Conservation (phyloP, 2,329 filamentous ascomycete species). For the Phaeosphaeriaceae sp. region DNA sequence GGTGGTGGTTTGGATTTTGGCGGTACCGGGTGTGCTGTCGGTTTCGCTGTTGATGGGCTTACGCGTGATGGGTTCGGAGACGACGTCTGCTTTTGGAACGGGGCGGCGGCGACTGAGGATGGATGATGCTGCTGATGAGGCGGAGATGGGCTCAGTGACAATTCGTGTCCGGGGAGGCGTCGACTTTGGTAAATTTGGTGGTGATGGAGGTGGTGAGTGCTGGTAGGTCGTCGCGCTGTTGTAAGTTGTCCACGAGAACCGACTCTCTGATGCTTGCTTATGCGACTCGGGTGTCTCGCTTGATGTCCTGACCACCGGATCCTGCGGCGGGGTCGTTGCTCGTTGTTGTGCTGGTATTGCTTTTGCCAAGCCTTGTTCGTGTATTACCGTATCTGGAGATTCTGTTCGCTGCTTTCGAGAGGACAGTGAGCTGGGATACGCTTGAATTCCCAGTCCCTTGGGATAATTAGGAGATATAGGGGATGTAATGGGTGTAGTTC, state of each 20-base stretch:
- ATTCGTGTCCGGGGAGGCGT: slow-evolving; percentile 17
- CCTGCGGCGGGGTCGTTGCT: slow-evolving; percentile 34
- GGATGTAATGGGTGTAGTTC: slow-evolving; percentile 46
- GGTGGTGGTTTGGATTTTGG: slow-evolving; percentile 12
- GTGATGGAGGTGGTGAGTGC: slow-evolving; percentile 52
- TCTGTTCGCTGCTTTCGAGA: slow-evolving; percentile 27
- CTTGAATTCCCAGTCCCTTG: slow-evolving; percentile 30
- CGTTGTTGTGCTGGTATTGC: slow-evolving; percentile 19
- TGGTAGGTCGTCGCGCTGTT: slow-evolving; percentile 49
- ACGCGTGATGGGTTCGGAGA: slow-evolving; percentile 25
- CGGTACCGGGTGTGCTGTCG: slow-evolving; percentile 14
- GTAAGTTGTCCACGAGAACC: slow-evolving; percentile 42
- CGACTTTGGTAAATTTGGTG: slow-evolving; percentile 44
- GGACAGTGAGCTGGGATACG: slow-evolving; percentile 39
- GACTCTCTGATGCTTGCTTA: slow-evolving; percentile 28
- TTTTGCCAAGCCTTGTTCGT: slow-evolving; percentile 6
- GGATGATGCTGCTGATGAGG: slow-evolving; percentile 33
- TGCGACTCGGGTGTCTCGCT: slow-evolving; percentile 32
- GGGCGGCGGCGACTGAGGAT: slow-evolving; percentile 45
- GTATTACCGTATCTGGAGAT: slow-evolving; percentile 15
- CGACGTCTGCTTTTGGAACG: slow-evolving; percentile 30
- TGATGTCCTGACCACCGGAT: slow-evolving; percentile 23
- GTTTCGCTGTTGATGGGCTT: slow-evolving; percentile 28
- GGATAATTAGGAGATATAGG: slow-evolving; percentile 33
- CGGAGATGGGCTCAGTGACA: slow-evolving; percentile 34